Evolutionary conservation across 208 protist genomes (phyloP), one percentile per base, ranked within the genome.

Genomic region (Zelonia costaricensis): DNA sequence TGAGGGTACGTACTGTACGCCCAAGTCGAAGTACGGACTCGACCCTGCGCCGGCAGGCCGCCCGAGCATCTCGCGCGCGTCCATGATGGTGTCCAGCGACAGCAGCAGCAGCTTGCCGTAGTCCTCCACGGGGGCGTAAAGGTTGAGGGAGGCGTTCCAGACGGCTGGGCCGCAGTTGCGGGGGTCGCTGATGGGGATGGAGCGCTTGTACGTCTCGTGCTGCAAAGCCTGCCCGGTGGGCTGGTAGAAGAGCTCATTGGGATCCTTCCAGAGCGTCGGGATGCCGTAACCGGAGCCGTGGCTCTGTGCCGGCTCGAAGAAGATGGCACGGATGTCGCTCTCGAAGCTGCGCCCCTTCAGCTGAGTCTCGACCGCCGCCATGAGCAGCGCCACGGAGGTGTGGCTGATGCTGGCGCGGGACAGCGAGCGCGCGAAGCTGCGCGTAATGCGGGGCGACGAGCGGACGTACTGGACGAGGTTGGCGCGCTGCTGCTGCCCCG

Each of bases 211-310:
- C 13, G 57, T 46, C 48, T 72, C 62, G 53, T 94, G 82, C 67
- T 88, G 88, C 36, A 80, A 57, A 13, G 84, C 70, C 28, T 84
- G 79, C 6, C 84, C 84, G 6, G 75, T 90, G 5, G 84, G 84
- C 57, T 91, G 82, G 66, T 94, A 94, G 55, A 94, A 92, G 36
- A 94, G 47, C 64, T 90, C 84, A 60, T 76, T 84, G 16, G 88
- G 88, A 62, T 91, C 80, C 39, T 80, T 84, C 80, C 80, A 94
- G 47, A 90, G 54, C 57, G 72, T 74, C 13, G 88, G 88, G 7
- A 77, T 59, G 10, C 88, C 88, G 59, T 85, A 94, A 10, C 82
- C 84, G 1, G 77, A 55, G 18, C 79, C 82, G 53, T 94, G 71
- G 46, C 72, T 75, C 76, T 94, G 69, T 13, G 80, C 80, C 12